Evolutionary conservation across 805 yeast genomes (phyloP).

Genomic region (Ogataea trehaloabstinens): DNA sequence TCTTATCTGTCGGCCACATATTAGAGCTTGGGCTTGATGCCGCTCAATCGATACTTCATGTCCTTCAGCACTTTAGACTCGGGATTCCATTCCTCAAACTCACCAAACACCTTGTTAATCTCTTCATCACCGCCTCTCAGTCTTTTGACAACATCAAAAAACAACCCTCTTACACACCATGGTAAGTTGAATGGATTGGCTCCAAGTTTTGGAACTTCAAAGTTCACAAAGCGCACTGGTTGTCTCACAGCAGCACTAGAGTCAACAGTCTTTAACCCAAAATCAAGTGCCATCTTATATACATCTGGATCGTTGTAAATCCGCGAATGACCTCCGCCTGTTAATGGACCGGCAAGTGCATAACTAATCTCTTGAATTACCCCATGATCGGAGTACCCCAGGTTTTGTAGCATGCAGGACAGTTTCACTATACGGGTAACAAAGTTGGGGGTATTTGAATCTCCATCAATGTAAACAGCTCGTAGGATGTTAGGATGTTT

Average conservation of each 20-base stretch:
- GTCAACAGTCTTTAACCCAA: conserved; percentile 67
- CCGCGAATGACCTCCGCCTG: conserved; percentile 94
- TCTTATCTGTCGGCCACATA: too few species aligned
- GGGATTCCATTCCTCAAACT: conserved; percentile 87
- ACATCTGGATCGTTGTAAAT: conserved; percentile 84
- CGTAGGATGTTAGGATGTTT: conserved; percentile 88
- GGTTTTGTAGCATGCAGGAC: conserved; percentile 69
- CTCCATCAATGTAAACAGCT: conserved; percentile 85
- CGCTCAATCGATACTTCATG: conserved; percentile 57
- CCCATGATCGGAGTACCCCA: conserved; percentile 82
- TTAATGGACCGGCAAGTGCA: conserved; percentile 81
- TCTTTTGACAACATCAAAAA: conserved; percentile 47
- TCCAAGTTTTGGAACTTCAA: conserved; percentile 64
- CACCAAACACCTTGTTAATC: conserved; percentile 56
- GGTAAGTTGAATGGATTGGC: conserved; percentile 85
- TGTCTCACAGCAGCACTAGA: conserved; percentile 21
- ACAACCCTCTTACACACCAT: conserved; percentile 86
- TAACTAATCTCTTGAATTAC: conserved; percentile 80
- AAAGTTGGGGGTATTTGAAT: conserved; percentile 75
- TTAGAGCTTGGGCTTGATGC: conserved; percentile 21
- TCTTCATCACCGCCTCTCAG: conserved; percentile 50
- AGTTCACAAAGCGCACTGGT: conserved; percentile 34
- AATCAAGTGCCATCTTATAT: conserved; percentile 73
- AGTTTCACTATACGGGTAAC: conserved; percentile 70
- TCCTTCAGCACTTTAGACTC: conserved; percentile 79